Evolutionary conservation across 2,329 filamentous ascomycete genomes (phyloP), one percentile per base, ranked within the genome.

Genomic region (Metarhizium sp.): DNA sequence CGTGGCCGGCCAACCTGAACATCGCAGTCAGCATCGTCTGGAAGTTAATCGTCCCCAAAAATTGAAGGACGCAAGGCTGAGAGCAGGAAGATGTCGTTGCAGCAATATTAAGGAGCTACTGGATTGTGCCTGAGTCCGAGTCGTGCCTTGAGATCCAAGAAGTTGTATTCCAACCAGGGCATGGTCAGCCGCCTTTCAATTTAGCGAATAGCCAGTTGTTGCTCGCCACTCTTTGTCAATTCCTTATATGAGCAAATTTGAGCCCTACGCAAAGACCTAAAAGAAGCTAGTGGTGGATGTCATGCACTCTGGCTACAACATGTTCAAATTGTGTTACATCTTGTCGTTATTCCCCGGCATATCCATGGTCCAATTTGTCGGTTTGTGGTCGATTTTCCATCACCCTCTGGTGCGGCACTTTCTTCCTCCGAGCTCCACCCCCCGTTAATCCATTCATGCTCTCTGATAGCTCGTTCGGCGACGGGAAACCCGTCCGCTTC

Each of bases 121-220:
- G 47, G 59, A 32, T 46, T 40, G 49, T 32, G 32, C 29, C 49
- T 11, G 18, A 45, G 52, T 51, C 57, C 32, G 3, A 46, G 25
- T 52, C 48, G 13, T 58, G 57, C 56, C 38, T 60, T 32, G 56
- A 60, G 55, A 55, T 57, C 18, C 48, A 51, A 20, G 59, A 60
- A 53, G 59, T 57, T 30, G 52, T 54, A 50, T 60, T 60, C 48
- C 43, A 47, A 40, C 43, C 40, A 38, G 56, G 25, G 34, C 14
- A 42, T 20, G 55, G 58, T 11, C 54, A 50, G 11, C 47, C 58
- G 34, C 53, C 53, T 43, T 60, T 60, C 32, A 47, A 60, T 20
- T 38, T 58, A 30, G 52, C 54, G 25, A 59, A 60, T 50, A 53
- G 45, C 34, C 52, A 57, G 29, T 18, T 60, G 10, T 25, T 60